Evolutionary conservation across 23 red algal genomes (phyloP).

Genomic region (Gracilaria gracilis): DNA sequence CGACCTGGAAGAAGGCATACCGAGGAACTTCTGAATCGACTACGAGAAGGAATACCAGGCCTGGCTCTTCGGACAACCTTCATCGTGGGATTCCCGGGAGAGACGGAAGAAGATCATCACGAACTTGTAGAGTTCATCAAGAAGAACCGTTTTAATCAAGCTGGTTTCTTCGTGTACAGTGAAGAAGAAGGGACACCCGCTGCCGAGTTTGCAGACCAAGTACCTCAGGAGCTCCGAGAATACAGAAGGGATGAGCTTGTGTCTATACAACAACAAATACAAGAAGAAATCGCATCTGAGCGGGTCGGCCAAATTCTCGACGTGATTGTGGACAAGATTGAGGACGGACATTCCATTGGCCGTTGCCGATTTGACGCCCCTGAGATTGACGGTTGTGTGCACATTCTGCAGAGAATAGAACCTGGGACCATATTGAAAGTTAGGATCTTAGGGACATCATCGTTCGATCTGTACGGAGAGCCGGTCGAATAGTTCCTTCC

Average conservation of each 20-base stretch:
- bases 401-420: constrained; percentile 83
- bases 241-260: constrained; percentile 86
- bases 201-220: constrained; percentile 51
- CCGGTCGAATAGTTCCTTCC: not conserved
- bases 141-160: constrained; percentile 71
- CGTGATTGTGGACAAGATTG: constrained; percentile 86
- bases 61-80: constrained; percentile 90
- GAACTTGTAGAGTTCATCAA: constrained; percentile 80
- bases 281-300: constrained; percentile 81
- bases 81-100: constrained; percentile 94
- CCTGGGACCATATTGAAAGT: constrained; percentile 82
- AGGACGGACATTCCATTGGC: constrained; percentile 85
- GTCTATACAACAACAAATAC: constrained; percentile 89
- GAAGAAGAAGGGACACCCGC: constrained; percentile 91
- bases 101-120: constrained; percentile 87
- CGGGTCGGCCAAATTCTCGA: constrained; percentile 70
- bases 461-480: constrained; percentile 90
- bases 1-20: constrained; percentile 77
- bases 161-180: constrained; percentile 90
- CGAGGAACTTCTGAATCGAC: constrained; percentile 53
- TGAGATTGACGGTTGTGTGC: constrained; percentile 92
- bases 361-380: constrained; percentile 92
- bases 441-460: constrained; percentile 74
- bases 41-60: constrained; percentile 78
- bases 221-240: constrained; percentile 65